A percentile compares a stretch with the other conserved stretches of the same genome.
These are phyloP conservation scores for Pleodorina starrii DNA, from an alignment of 139 green algal genomes.

Conservation along the genomic window DNA sequence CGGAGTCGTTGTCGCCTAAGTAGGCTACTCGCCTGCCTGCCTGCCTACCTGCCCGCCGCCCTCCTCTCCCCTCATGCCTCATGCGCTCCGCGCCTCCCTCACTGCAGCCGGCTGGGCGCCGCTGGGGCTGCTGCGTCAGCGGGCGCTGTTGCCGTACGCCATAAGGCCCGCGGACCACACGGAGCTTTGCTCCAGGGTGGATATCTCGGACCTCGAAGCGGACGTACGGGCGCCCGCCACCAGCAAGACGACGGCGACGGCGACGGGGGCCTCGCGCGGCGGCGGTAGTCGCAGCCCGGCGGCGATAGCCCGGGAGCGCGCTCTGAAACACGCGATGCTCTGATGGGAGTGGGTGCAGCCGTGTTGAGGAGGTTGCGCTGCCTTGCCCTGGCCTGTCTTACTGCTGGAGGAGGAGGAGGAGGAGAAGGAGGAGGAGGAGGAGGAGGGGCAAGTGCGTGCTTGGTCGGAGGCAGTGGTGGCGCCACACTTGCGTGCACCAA, in stretches of 20 bases:
- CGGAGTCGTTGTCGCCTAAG: too few species aligned
- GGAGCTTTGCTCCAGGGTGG: neutral
- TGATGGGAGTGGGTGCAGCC: neutral
- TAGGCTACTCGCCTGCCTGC: neutral
- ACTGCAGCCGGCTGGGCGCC: constrained; percentile 14
- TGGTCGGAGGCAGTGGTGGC: too few species aligned
- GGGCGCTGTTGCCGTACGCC: constrained; percentile 21
- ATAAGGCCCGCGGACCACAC: neutral
- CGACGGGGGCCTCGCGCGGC: neutral
- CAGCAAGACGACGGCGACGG: neutral
- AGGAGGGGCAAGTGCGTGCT: neutral
- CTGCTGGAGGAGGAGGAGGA: too few species aligned
- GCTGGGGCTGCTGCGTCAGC: constrained; percentile 10
- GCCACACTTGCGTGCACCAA: too few species aligned
- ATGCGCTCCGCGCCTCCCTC: too few species aligned
- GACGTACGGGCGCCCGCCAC: neutral
- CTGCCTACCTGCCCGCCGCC: neutral
- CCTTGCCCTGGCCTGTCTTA: too few species aligned
- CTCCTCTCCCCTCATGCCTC: neutral
- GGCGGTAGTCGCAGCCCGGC: neutral
- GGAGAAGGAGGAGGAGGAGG: neutral
- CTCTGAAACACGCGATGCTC: neutral
- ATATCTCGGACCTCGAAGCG: constrained; percentile 6
- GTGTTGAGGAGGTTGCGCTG: too few species aligned
- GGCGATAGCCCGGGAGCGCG: neutral